phyloP scores from a whole-genome alignment of 805 yeast genomes.

The Cyberlindnera mycetangii region DNA sequence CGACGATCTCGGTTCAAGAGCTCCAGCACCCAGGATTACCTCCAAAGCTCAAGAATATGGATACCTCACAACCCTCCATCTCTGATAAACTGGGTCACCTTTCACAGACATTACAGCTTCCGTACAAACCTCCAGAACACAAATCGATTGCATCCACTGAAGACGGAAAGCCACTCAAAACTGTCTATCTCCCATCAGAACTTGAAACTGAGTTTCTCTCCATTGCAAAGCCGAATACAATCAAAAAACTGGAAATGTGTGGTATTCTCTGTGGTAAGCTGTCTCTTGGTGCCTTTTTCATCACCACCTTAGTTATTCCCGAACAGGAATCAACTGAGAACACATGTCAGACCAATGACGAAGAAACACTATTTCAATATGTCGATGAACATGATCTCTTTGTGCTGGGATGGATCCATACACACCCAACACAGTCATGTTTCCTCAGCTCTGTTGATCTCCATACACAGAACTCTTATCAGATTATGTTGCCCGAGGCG shows the following conservation, averaged over 20 bases:
- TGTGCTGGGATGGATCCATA: slow-evolving; percentile 73
- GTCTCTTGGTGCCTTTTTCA: slow-evolving; percentile 58
- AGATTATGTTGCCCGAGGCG: slow-evolving; percentile 67
- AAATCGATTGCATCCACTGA: slow-evolving; percentile 45
- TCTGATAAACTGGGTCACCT: neutral
- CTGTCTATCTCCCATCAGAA: slow-evolving; percentile 46
- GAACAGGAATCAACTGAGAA: slow-evolving; percentile 60
- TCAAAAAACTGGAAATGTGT: slow-evolving; percentile 54
- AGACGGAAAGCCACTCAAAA: slow-evolving; percentile 52
- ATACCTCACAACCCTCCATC: neutral
- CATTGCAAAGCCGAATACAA: slow-evolving; percentile 49
- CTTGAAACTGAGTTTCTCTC: slow-evolving; percentile 42
- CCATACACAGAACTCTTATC: slow-evolving; percentile 68
- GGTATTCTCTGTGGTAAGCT: slow-evolving; percentile 65
- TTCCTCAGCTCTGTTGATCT: slow-evolving; percentile 63
- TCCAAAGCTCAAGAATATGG: slow-evolving; percentile 6
- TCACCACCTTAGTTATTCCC: slow-evolving; percentile 60
- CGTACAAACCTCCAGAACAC: slow-evolving; percentile 27
- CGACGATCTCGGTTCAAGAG: neutral
- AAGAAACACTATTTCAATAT: slow-evolving; percentile 53
- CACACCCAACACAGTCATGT: slow-evolving; percentile 73
- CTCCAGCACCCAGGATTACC: slow-evolving; percentile 11
- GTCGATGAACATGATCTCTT: slow-evolving; percentile 55
- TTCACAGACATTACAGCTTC: slow-evolving; percentile 2
- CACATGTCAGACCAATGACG: slow-evolving; percentile 60